phyloP scores from a whole-genome alignment of 2,329 filamentous ascomycete species.

The Teratosphaeria epicoccoides region DNA sequence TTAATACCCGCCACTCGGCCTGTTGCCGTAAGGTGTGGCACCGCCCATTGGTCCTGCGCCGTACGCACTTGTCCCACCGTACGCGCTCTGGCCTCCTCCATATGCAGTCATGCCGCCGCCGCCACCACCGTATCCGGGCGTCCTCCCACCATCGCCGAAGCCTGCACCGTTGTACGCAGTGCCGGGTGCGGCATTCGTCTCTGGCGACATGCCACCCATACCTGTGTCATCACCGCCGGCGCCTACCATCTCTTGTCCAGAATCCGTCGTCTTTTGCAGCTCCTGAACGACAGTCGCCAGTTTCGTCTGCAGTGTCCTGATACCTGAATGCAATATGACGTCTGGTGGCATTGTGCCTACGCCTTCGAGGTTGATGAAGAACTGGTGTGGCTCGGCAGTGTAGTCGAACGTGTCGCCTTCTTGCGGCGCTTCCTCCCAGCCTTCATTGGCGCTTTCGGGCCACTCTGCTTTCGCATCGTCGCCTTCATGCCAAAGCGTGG shows the following conservation, averaged over 20 bases:
- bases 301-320: constrained; percentile 81
- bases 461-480: constrained; percentile 42
- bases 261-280: constrained; percentile 46
- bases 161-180: constrained; percentile 5
- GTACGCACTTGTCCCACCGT: constrained; percentile 4
- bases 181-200: neutral
- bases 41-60: constrained; percentile 4
- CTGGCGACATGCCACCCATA: constrained; percentile 43
- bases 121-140: constrained; percentile 6
- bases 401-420: constrained; percentile 86
- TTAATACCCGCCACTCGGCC: constrained; percentile 4
- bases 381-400: constrained; percentile 64
- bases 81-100: constrained; percentile 4
- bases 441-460: constrained; percentile 46
- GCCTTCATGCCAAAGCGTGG: constrained; percentile 90
- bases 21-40: constrained; percentile 10
- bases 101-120: constrained; percentile 5
- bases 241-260: constrained; percentile 42
- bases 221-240: constrained; percentile 44
- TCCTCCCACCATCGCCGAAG: constrained; percentile 5
- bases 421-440: constrained; percentile 66
- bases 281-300: constrained; percentile 67
- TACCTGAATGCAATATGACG: constrained; percentile 76
- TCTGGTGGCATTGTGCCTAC: constrained; percentile 83
- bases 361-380: constrained; percentile 91